Evolutionary conservation across 192 early-diverging fungal species (phyloP).

Genomic region (Bifiguratus adelaidae): DNA sequence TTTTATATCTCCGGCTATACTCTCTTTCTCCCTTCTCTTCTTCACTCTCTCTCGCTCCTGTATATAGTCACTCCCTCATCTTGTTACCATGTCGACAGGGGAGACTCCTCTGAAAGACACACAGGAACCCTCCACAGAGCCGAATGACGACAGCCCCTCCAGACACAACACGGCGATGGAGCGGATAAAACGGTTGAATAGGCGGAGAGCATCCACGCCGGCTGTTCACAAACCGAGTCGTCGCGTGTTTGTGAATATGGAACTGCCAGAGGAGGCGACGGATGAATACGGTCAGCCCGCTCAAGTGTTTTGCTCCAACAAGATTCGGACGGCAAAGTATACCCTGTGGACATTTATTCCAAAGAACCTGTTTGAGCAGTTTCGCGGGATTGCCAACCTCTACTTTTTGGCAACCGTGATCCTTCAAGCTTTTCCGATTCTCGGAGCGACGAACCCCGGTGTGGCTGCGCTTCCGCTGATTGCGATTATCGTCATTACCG

Average conservation of each 20-base stretch:
- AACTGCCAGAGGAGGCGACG: slow-evolving; percentile 6
- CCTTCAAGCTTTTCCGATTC: slow-evolving; percentile 53
- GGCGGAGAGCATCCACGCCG: slow-evolving; percentile 12
- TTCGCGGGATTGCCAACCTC: slow-evolving; percentile 88
- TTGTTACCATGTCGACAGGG: too few relatives aligned
- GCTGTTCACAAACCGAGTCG: slow-evolving; percentile 20
- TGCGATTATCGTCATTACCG: slow-evolving; percentile 68
- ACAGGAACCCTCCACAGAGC: too few relatives aligned
- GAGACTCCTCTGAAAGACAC: too few relatives aligned
- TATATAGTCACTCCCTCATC: too few relatives aligned
- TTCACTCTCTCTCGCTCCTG: too few relatives aligned
- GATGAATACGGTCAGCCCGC: slow-evolving; percentile 14
- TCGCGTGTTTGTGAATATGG: slow-evolving; percentile 24
- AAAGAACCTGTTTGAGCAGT: slow-evolving; percentile 96
- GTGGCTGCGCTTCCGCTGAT: slow-evolving; percentile 76
- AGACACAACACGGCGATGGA: background rate
- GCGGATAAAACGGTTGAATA: background rate
- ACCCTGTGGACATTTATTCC: slow-evolving; percentile 83
- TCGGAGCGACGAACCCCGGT: slow-evolving; percentile 56
- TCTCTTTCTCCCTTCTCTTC: too few relatives aligned
- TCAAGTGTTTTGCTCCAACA: slow-evolving; percentile 47
- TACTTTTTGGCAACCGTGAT: slow-evolving; percentile 89
- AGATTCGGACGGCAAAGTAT: slow-evolving; percentile 87
- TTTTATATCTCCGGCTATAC: too few relatives aligned
- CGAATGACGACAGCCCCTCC: too few relatives aligned